These are phyloP conservation scores for Erodium texanum DNA, from an alignment of 441 rosid species.

Conservation along the genomic window DNA sequence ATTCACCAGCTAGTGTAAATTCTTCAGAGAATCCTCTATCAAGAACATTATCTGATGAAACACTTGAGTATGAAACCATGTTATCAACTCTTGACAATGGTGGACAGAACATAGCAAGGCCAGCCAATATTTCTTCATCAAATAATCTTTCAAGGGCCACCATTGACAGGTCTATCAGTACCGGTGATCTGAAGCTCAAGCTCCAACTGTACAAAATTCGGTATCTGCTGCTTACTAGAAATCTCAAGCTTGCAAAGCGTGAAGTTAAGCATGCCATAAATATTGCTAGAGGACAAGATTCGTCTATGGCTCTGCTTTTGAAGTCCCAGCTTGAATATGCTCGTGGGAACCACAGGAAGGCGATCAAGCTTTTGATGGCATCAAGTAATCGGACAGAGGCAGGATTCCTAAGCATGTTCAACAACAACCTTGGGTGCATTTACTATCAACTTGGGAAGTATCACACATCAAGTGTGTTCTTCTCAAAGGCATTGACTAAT, in stretches of 20 bases:
- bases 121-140: constrained; percentile 42
- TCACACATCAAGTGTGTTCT: constrained; percentile 55
- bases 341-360: constrained; percentile 87
- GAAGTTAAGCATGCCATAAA: constrained; percentile 93
- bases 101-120: constrained; percentile 56
- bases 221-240: constrained; percentile 75
- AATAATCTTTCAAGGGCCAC: constrained; percentile 49
- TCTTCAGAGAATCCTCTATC: constrained; percentile 56
- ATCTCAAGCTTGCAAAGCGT: constrained; percentile 88
- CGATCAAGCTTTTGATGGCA: constrained; percentile 82
- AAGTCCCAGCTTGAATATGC: constrained; percentile 96
- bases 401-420: constrained; percentile 61
- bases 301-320: constrained; percentile 76
- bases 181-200: constrained; percentile 74
- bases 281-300: constrained; percentile 80
- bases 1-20: constrained; percentile 40
- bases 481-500: constrained; percentile 61
- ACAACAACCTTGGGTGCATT: constrained; percentile 96
- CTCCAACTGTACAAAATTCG: constrained; percentile 87
- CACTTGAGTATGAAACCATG: constrained; percentile 68
- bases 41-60: constrained; percentile 71
- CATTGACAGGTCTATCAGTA: constrained; percentile 44
- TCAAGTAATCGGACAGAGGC: constrained; percentile 56
- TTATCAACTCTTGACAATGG: constrained; percentile 53
- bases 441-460: constrained; percentile 65